Percentiles rank a stretch among this genome's conserved stretches.
These are phyloP conservation scores for Colletotrichum sp. DNA, from an alignment of 2,329 filamentous ascomycete species.

Conservation along the genomic window DNA sequence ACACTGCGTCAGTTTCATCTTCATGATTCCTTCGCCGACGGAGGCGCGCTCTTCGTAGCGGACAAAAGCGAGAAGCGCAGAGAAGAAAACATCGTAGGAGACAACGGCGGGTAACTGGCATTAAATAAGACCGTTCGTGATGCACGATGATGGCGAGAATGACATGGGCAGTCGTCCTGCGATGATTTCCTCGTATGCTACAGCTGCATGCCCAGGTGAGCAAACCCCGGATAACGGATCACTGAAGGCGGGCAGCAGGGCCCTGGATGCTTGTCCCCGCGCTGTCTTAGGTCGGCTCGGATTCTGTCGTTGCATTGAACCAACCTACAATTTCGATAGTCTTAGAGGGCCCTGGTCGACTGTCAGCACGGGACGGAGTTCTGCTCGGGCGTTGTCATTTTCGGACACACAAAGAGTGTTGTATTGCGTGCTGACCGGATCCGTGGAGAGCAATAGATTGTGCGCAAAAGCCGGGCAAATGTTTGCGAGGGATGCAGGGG, in stretches of 20 bases:
- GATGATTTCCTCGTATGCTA: background rate
- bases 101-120: too few relatives aligned
- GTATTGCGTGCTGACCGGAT: background rate
- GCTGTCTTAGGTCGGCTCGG: background rate
- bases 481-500: background rate
- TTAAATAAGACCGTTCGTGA: background rate
- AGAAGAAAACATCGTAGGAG: background rate
- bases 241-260: background rate
- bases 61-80: background rate
- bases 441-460: background rate
- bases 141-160: background rate
- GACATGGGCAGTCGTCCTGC: background rate
- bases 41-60: background rate
- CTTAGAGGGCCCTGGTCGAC: background rate
- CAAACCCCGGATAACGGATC: background rate
- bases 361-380: background rate
- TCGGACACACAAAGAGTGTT: background rate
- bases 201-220: background rate
- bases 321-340: conserved; percentile 3
- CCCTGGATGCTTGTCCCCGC: background rate
- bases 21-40: background rate
- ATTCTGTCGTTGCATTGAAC: background rate
- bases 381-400: background rate
- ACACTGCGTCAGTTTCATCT: background rate
- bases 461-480: background rate